Conservation (phyloP, 2,329 filamentous ascomycete genomes). For the Epichloe elymi region DNA sequence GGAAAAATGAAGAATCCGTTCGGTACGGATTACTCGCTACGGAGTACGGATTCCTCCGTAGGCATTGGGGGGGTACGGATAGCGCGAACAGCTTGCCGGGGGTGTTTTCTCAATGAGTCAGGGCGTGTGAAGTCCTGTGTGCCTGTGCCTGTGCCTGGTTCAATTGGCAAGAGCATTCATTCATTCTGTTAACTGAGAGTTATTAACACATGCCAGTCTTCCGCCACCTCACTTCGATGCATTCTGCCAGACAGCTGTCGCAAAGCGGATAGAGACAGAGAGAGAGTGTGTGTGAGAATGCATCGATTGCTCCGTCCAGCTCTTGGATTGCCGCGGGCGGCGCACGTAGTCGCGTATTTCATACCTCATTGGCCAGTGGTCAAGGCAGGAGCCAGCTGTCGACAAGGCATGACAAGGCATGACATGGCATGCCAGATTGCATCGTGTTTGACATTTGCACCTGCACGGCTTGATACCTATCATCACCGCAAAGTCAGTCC, state of each 20-base stretch:
- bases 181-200: too few relatives aligned
- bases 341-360: neutral
- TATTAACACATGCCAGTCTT: neutral
- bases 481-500: neutral
- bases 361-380: conserved; percentile 1
- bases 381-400: neutral
- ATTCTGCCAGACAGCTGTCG: neutral
- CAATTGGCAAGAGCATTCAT: too few relatives aligned
- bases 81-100: too few relatives aligned
- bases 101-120: too few relatives aligned
- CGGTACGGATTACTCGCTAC: too few relatives aligned
- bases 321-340: neutral
- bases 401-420: neutral
- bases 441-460: neutral
- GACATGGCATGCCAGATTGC: neutral
- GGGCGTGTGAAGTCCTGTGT: too few relatives aligned
- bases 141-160: too few relatives aligned
- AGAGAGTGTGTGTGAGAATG: too few relatives aligned
- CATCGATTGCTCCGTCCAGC: neutral
- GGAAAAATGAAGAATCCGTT: too few relatives aligned
- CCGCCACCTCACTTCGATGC: neutral
- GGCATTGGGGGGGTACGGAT: too few relatives aligned
- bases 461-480: neutral
- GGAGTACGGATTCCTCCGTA: too few relatives aligned
- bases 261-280: too few relatives aligned